These are phyloP conservation scores for Sugiyamaella boreocaroliniensis DNA, from an alignment of 805 yeast genomes.

Conservation along the genomic window DNA sequence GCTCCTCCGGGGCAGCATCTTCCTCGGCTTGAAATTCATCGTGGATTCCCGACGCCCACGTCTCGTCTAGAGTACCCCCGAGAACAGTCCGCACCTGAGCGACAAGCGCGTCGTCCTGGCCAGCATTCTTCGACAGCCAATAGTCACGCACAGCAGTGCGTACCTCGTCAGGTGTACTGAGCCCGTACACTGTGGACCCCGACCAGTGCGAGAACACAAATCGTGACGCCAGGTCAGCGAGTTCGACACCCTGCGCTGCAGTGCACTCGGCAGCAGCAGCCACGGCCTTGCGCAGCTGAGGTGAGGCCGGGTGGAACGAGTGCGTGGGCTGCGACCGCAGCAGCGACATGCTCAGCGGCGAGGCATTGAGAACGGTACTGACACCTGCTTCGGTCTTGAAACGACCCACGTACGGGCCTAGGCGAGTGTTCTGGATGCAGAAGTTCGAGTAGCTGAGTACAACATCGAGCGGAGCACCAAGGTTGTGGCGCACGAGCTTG, in stretches of 20 bases:
- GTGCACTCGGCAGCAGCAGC: conserved; percentile 41
- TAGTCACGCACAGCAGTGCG: conserved; percentile 54
- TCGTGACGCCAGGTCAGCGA: conserved; percentile 77
- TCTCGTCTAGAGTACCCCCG: conserved; percentile 54
- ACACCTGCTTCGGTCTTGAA: conserved; percentile 43
- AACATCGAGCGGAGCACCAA: conserved; percentile 55
- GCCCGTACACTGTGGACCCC: conserved; percentile 73
- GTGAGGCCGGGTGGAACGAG: conserved; percentile 73
- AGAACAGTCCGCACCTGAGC: conserved; percentile 37
- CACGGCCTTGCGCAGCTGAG: conserved; percentile 44
- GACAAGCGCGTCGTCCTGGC: conserved; percentile 40
- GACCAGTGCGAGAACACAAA: conserved; percentile 64
- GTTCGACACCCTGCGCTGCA: conserved; percentile 45
- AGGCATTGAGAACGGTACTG: conserved; percentile 62
- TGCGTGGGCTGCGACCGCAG: conserved; percentile 62
- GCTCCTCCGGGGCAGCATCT: too few relatives aligned
- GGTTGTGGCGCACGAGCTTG: conserved; percentile 27
- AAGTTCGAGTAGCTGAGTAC: conserved; percentile 74
- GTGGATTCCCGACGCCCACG: conserved; percentile 53
- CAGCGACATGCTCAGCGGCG: conserved; percentile 83
- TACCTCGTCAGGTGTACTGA: conserved; percentile 58
- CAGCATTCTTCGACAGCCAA: conserved; percentile 40
- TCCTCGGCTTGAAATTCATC: neutral
- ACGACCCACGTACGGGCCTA: conserved; percentile 38
- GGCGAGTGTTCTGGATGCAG: conserved; percentile 69